These are phyloP conservation scores for Bruguiera sexangula DNA, from an alignment of 345 rosid genomes.

Conservation along the genomic window DNA sequence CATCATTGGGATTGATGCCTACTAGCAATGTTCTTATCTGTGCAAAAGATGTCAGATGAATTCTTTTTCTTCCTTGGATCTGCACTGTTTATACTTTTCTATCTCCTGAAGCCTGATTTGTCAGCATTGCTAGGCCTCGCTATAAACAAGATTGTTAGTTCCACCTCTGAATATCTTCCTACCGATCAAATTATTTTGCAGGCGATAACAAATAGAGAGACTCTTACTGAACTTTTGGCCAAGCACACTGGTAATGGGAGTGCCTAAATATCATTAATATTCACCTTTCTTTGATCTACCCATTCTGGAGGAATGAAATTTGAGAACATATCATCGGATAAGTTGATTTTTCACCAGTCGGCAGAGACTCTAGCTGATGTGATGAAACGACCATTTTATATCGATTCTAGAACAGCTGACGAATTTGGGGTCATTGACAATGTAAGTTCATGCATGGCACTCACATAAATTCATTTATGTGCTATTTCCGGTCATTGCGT, in stretches of 20 bases:
- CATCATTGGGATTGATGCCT: slow-evolving; percentile 79
- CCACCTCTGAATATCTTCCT: not conserved
- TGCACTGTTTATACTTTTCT: not conserved
- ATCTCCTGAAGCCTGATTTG: not conserved
- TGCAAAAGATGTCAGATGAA: slow-evolving; percentile 63
- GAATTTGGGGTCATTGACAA: slow-evolving; percentile 87
- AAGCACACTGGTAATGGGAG: slow-evolving; percentile 86
- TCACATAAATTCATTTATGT: too few relatives aligned
- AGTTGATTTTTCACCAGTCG: slow-evolving; percentile 40
- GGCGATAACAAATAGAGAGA: slow-evolving; percentile 64
- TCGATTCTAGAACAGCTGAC: slow-evolving; percentile 67
- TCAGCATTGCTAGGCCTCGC: not conserved
- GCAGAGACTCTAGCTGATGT: slow-evolving; percentile 55
- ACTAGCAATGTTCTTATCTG: slow-evolving; percentile 82
- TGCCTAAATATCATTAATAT: slow-evolving; percentile 7
- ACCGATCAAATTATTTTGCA: slow-evolving; percentile 29
- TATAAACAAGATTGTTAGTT: not conserved
- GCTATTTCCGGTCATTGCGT: too few relatives aligned
- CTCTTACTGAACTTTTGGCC: slow-evolving; percentile 63
- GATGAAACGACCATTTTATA: slow-evolving; percentile 63
- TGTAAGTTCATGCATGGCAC: slow-evolving; percentile 33
- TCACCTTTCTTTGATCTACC: not conserved
- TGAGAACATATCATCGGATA: slow-evolving; percentile 11
- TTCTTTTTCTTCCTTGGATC: not conserved
- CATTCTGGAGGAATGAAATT: not conserved